Evolutionary conservation across 73 alveolate genomes (phyloP), one percentile per base, ranked within the genome.

Genomic region (Paramecium pentaurelia): DNA sequence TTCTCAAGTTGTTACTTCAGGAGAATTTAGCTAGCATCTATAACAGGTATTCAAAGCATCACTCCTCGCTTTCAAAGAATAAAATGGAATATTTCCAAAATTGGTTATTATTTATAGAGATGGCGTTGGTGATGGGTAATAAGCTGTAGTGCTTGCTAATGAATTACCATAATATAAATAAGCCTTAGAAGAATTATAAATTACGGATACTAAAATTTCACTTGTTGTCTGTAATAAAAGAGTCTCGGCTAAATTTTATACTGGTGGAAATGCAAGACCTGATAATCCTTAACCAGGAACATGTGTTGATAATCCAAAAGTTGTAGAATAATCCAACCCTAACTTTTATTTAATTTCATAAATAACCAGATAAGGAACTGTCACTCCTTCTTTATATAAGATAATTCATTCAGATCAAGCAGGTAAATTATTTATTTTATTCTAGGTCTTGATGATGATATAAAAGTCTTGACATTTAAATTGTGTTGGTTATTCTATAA

Each of bases 221-320:
- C 30, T 80, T n/a, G 91, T 80, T 12, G 58, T 89, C 4, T 70
- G 92, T 16, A 88, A 95, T 25, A 90, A 88, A 93, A 95, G 97
- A 87, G 94, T 95, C 37, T 86, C 90, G 30, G 96, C 97, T 28
- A 95, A 94, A 40, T 86, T 95, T 86, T 95, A 93, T 18, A 36
- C 86, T 37, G 77, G 73, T 11, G 93, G 91, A 28, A 38, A 25
- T 12, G 84, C 84, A 9, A 59, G 80, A 34, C 84, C 86, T n/a
- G 94, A 93, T 47, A 98, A 98, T 92, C 99, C 99, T 14, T 95
- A 91, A 54, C 97, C 95, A 85, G 99, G 99, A 42, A 95, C 99
- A 44, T 96, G 95, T 25, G 93, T 97, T 47, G 99, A 97, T 51
- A 86, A 93, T 47, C 97, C 96, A 25, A 98, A 96, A 51, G 96